Evolutionary conservation across 2,329 filamentous ascomycete genomes (phyloP).

Genomic region (Calonectria pseudoturangicola): DNA sequence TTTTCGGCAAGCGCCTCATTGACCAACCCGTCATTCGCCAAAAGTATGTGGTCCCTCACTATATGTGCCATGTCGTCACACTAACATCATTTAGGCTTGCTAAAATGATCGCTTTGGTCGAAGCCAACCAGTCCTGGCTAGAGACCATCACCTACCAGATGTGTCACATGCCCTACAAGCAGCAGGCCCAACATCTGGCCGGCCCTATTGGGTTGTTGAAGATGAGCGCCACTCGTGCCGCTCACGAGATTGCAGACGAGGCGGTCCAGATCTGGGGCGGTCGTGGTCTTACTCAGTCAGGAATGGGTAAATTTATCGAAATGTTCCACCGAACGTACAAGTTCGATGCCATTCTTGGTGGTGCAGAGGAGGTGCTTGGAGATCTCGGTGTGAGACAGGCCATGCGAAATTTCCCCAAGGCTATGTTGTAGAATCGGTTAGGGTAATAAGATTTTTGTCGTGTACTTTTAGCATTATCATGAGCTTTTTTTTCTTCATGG

Average conservation of each 20-base stretch:
- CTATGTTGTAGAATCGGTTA: conserved; percentile 77
- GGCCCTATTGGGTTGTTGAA: conserved; percentile 90
- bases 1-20: conserved; percentile 88
- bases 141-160: conserved; percentile 92
- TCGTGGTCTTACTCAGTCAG: conserved; percentile 84
- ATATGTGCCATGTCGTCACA: conserved; percentile 5
- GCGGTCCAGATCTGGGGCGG: conserved; percentile 92
- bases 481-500: background rate
- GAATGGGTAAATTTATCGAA: conserved; percentile 89
- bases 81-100: conserved; percentile 73
- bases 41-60: conserved; percentile 71
- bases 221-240: conserved; percentile 83
- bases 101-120: conserved; percentile 88
- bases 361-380: conserved; percentile 87
- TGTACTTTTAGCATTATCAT: conserved; percentile 38
- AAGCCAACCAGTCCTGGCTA: conserved; percentile 90
- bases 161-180: conserved; percentile 86
- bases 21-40: conserved; percentile 89
- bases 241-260: conserved; percentile 89
- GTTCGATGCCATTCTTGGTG: conserved; percentile 86
- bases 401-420: conserved; percentile 89
- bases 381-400: conserved; percentile 90
- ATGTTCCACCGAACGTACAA: conserved; percentile 91
- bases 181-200: conserved; percentile 84
- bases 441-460: background rate